Percentiles rank a stretch among this genome's conserved stretches.
These are phyloP conservation scores for Phyllosticta capitalensis DNA, from an alignment of 2,329 filamentous ascomycete genomes.

Conservation along the genomic window DNA sequence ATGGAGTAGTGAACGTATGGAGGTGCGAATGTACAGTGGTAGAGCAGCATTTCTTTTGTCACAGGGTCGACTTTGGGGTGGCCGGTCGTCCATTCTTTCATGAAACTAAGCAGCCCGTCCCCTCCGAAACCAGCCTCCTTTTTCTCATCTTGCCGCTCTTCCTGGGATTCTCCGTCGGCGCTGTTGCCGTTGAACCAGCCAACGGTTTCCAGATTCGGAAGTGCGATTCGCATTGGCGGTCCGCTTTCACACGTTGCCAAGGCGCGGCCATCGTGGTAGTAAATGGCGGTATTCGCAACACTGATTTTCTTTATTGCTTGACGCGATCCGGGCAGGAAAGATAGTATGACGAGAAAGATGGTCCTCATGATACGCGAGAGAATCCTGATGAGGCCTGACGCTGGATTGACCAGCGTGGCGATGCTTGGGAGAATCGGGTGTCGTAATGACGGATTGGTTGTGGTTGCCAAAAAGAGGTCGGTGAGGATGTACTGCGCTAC, in stretches of 20 bases:
- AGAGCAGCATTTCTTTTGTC: conserved; percentile 57
- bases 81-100: conserved; percentile 63
- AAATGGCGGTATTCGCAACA: conserved; percentile 57
- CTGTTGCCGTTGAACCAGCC: conserved; percentile 58
- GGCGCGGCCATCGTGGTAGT: conserved; percentile 60
- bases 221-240: conserved; percentile 54
- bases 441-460: conserved; percentile 37
- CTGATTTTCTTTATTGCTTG: conserved; percentile 56
- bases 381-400: conserved; percentile 44
- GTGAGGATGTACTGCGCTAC: conserved; percentile 62
- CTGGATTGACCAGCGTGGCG: conserved; percentile 52
- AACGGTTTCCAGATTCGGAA: conserved; percentile 57
- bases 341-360: conserved; percentile 48
- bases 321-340: conserved; percentile 46
- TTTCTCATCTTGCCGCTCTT: conserved; percentile 12
- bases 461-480: conserved; percentile 51
- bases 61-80: conserved; percentile 57
- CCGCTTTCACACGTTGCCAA: conserved; percentile 64
- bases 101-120: conserved; percentile 46
- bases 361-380: conserved; percentile 47
- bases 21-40: conserved; percentile 55
- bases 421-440: conserved; percentile 59
- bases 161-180: conserved; percentile 43
- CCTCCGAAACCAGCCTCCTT: conserved; percentile 41
- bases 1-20: conserved; percentile 61